Evolutionary conservation across 2,329 filamentous ascomycete species (phyloP).

Genomic region (Fusarium sp.): DNA sequence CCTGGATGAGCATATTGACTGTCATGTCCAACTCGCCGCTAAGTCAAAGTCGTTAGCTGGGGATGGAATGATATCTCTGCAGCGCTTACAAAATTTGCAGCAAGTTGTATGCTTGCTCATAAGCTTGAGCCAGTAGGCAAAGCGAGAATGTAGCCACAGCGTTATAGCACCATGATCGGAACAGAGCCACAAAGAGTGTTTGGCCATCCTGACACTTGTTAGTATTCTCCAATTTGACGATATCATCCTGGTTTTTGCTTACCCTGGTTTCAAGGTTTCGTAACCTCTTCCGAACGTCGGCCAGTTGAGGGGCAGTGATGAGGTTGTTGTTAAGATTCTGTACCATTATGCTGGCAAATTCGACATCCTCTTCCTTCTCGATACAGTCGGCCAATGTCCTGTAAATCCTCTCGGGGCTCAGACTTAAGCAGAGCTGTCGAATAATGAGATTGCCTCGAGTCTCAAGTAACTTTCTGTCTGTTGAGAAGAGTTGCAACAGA

Average conservation of each 20-base stretch:
- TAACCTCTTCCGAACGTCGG: conserved; percentile 88
- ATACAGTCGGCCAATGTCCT: conserved; percentile 95
- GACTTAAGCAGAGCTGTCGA: conserved; percentile 88
- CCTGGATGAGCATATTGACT: conserved; percentile 97
- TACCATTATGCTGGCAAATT: conserved; percentile 99
- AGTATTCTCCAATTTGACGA: neutral
- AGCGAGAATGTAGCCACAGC: conserved; percentile 97
- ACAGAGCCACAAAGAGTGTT: conserved; percentile 92
- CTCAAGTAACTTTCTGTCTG: conserved; percentile 90
- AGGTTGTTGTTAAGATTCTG: conserved; percentile 99
- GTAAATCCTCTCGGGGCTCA: conserved; percentile 96
- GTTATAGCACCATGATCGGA: conserved; percentile 98
- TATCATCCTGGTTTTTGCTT: conserved; percentile 9
- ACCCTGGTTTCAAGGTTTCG: conserved; percentile 90
- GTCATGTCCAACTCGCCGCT: conserved; percentile 98
- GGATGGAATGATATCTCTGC: neutral
- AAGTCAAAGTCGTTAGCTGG: neutral
- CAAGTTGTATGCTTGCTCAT: conserved; percentile 96
- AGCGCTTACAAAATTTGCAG: conserved; percentile 87
- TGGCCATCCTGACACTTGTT: conserved; percentile 79
- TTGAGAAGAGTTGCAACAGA: conserved; percentile 92
- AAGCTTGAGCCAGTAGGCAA: conserved; percentile 94
- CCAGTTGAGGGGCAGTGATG: conserved; percentile 94
- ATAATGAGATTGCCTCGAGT: conserved; percentile 96
- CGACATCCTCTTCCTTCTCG: conserved; percentile 96